A percentile compares a stretch with the other conserved stretches of the same genome.
These are phyloP conservation scores for Penicillium pancosmium DNA, from an alignment of 495 filamentous ascomycete genomes.

Conservation along the genomic window DNA sequence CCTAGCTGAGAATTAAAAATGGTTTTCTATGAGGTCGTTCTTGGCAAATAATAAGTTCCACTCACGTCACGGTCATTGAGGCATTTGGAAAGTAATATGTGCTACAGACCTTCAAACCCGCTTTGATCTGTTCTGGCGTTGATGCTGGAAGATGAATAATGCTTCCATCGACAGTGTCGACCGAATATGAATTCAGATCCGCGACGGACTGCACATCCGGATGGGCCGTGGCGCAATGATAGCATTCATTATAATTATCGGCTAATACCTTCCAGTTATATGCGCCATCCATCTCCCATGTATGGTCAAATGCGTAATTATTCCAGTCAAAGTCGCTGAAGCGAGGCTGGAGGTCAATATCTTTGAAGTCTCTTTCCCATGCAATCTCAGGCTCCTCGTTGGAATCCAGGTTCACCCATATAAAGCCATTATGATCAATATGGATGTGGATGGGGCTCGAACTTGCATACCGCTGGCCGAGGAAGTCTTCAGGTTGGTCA, in stretches of 20 bases:
- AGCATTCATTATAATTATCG: conserved; percentile 58
- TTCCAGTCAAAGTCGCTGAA: no score
- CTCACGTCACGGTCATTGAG: conserved; percentile 46
- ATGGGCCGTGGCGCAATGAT: conserved; percentile 51
- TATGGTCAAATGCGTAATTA: conserved; percentile 40
- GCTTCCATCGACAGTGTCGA: conserved; percentile 18
- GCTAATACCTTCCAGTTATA: conserved; percentile 55
- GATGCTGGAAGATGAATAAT: conserved; percentile 28
- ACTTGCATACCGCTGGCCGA: no score
- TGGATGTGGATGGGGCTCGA: no score
- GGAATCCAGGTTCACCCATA: no score
- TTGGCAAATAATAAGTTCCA: conserved; percentile 4
- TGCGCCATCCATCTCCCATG: conserved; percentile 46
- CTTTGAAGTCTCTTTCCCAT: no score
- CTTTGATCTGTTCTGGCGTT: conserved; percentile 41
- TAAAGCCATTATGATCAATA: no score
- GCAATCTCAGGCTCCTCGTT: no score
- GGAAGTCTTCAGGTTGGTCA: no score
- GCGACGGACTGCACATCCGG: conserved; percentile 17
- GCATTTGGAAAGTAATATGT: conserved; percentile 50
- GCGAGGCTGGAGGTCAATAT: no score
- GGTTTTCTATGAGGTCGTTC: no score
- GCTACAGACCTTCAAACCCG: conserved; percentile 36
- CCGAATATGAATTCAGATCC: no score
- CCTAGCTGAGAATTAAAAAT: no score